A percentile compares a stretch with the other conserved stretches of the same genome.
Evolutionary conservation across 345 rosid genomes (phyloP).

Genomic region (Combretum micranthum): DNA sequence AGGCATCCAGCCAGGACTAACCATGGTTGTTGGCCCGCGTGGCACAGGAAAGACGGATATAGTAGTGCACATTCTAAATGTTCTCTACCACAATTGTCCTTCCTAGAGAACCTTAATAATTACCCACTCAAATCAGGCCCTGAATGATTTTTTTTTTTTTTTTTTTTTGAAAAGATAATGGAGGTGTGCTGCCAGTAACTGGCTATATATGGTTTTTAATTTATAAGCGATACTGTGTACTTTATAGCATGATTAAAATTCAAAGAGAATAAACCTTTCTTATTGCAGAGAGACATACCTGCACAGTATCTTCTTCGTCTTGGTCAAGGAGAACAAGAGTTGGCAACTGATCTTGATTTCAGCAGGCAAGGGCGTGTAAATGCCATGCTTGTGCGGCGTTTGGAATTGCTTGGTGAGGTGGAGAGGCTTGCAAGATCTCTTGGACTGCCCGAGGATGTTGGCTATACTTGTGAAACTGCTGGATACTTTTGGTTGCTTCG

Average conservation of each 20-base stretch:
- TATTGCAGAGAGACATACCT: slow-evolving; percentile 93
- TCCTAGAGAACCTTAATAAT: slow-evolving; percentile 95
- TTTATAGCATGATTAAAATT: slow-evolving; percentile 1
- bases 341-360: slow-evolving; percentile 95
- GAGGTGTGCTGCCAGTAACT: slow-evolving; percentile 33
- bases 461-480: slow-evolving; percentile 98
- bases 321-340: slow-evolving; percentile 99
- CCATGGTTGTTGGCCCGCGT: slow-evolving; percentile 99
- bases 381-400: slow-evolving; percentile 95
- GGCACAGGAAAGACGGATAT: slow-evolving; percentile 99
- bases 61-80: slow-evolving; percentile 92
- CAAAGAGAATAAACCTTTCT: slow-evolving; percentile 9
- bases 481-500: slow-evolving; percentile 99
- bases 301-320: slow-evolving; percentile 99
- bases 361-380: slow-evolving; percentile 98
- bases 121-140: slow-evolving; percentile 96
- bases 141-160: slow-evolving; percentile 99
- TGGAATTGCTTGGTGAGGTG: slow-evolving; percentile 86
- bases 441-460: slow-evolving; percentile 94
- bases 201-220: too few species aligned
- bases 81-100: slow-evolving; percentile 95
- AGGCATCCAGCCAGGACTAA: slow-evolving; percentile 95
- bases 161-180: slow-evolving; percentile 98
- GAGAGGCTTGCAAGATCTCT: slow-evolving; percentile 96
- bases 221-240: too few species aligned